Conservation (phyloP, 768 basidiomycete genomes). For the Termitomyces eurrhizus region DNA sequence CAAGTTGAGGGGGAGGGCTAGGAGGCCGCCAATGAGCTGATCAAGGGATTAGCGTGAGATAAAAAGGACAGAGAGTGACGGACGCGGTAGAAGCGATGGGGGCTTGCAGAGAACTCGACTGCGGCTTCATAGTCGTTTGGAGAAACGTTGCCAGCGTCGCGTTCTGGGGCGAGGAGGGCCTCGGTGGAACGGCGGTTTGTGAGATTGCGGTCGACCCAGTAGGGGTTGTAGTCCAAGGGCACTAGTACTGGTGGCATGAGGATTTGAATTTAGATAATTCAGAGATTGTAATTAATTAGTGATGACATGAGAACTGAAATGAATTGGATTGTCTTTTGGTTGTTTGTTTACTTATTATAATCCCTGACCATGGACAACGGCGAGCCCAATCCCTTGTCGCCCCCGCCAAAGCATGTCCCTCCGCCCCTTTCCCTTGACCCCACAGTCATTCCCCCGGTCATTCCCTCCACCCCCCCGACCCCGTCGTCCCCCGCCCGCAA, state of each 20-base stretch:
- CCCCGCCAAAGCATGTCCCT: conserved; percentile 3
- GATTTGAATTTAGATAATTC: too few relatives aligned
- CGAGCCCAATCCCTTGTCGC: neutral
- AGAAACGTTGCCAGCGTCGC: conserved; percentile 46
- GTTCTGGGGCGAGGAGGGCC: conserved; percentile 48
- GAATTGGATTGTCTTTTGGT: neutral
- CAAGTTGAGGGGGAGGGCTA: conserved; percentile 14
- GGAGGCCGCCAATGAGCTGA: conserved; percentile 13
- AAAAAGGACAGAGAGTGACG: conserved; percentile 7
- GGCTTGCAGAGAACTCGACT: conserved; percentile 47
- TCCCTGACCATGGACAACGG: conserved; percentile 14
- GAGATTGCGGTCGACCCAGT: conserved; percentile 43
- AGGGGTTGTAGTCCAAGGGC: conserved; percentile 26
- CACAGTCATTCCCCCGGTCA: conserved; percentile 11
- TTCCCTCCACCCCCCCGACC: conserved; percentile 28
- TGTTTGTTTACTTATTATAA: conserved; percentile 2
- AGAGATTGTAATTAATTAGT: neutral
- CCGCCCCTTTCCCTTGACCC: conserved; percentile 8
- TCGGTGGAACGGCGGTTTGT: conserved; percentile 35
- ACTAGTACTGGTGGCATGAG: conserved; percentile 1
- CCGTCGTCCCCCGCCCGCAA: conserved; percentile 42
- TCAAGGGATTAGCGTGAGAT: neutral
- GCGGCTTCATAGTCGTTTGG: conserved; percentile 55
- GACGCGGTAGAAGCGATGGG: conserved; percentile 36
- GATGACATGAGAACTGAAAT: neutral